A percentile compares a stretch with the other conserved stretches of the same genome.
Conservation (phyloP, 2,329 filamentous ascomycete species). For the Botrytis hyacinthi region DNA sequence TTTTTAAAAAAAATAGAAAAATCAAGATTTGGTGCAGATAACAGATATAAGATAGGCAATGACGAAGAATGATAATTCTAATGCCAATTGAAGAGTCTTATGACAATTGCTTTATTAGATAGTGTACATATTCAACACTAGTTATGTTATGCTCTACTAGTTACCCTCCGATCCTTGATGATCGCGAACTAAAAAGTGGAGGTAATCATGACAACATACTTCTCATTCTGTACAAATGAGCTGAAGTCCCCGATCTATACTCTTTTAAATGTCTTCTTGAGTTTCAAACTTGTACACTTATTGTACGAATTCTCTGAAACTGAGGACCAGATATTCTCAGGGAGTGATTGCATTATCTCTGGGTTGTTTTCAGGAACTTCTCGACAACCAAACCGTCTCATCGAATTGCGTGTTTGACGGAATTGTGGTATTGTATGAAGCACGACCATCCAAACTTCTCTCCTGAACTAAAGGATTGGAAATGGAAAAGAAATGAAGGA, state of each 20-base stretch:
- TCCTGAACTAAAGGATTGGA: neutral
- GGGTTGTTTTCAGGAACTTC: neutral
- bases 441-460: neutral
- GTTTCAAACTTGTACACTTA: no score
- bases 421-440: no score
- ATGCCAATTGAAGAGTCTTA: neutral
- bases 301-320: neutral
- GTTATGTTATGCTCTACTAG: neutral
- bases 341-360: neutral
- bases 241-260: neutral
- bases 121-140: neutral
- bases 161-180: neutral
- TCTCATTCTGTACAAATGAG: neutral
- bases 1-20: neutral
- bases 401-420: no score
- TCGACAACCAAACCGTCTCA: no score
- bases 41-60: neutral
- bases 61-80: neutral
- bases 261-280: no score
- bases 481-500: neutral
- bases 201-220: neutral
- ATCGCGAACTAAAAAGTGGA: neutral
- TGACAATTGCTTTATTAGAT: neutral
- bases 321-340: neutral
- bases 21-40: neutral